Conservation (phyloP, 352 stramenopile species). For the Phytophthora pinifolia region DNA sequence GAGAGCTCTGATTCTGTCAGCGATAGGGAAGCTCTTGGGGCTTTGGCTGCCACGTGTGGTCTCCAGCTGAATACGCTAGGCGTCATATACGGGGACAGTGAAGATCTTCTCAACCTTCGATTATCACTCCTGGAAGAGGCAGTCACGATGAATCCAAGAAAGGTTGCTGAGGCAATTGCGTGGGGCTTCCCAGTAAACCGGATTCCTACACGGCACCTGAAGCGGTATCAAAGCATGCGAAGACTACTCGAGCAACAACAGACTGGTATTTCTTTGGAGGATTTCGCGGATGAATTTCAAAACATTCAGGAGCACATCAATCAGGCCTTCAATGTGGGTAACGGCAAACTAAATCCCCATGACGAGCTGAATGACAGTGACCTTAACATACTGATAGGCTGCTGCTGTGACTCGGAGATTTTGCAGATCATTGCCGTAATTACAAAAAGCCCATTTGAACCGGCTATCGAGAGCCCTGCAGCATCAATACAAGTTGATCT, state of each 20-base stretch:
- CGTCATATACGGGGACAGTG: slow-evolving; percentile 12
- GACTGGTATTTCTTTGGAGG: slow-evolving; percentile 14
- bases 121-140: slow-evolving; percentile 43
- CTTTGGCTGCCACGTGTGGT: slow-evolving; percentile 37
- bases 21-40: slow-evolving; percentile 16
- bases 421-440: slow-evolving; percentile 22
- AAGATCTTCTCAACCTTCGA: slow-evolving; percentile 36
- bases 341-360: slow-evolving; percentile 7
- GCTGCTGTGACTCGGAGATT: slow-evolving; percentile 21
- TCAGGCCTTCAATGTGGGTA: slow-evolving; percentile 4
- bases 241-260: slow-evolving; percentile 11
- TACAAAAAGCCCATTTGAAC: slow-evolving; percentile 6
- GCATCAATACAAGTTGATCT: not conserved
- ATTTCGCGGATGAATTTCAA: slow-evolving; percentile 25
- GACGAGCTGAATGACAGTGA: slow-evolving; percentile 9
- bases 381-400: slow-evolving; percentile 19
- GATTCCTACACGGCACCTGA: slow-evolving; percentile 34
- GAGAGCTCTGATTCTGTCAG: not conserved
- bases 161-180: slow-evolving; percentile 27
- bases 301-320: slow-evolving; percentile 27
- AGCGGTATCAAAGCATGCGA: slow-evolving; percentile 33
- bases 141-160: slow-evolving; percentile 22
- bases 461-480: not conserved
- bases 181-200: slow-evolving; percentile 35
- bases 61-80: slow-evolving; percentile 39